Conservation (phyloP, 176 grass and related monocot species). For the Oryza nivara region DNA sequence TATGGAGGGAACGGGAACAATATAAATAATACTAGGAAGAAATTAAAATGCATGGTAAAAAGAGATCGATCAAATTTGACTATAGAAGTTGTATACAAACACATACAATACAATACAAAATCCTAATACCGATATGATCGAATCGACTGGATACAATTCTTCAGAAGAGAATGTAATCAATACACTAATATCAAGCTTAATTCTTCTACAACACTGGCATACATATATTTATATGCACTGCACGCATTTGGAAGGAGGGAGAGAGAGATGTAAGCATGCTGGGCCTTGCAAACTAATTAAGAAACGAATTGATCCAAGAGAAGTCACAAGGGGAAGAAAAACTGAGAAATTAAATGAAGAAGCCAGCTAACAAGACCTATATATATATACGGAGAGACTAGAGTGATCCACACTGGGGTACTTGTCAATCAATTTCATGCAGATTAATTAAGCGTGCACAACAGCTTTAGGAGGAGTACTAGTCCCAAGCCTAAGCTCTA, state of each 20-base stretch:
- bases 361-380: not conserved
- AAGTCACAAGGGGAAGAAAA: conserved; percentile 11
- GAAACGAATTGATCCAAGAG: conserved; percentile 19
- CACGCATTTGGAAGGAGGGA: not conserved
- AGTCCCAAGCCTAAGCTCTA: conserved; percentile 73
- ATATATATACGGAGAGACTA: not conserved
- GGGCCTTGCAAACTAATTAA: conserved; percentile 20
- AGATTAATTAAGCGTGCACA: conserved; percentile 17
- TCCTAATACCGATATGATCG: not conserved
- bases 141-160: conserved; percentile 7
- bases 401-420: not conserved
- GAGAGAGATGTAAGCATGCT: not conserved
- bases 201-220: conserved; percentile 11
- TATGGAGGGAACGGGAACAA: not conserved
- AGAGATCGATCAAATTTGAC: not conserved
- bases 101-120: not conserved
- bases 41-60: not conserved
- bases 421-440: conserved; percentile 10
- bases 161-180: not conserved
- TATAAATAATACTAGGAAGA: not conserved
- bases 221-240: not conserved
- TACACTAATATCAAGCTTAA: not conserved
- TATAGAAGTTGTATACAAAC: not conserved
- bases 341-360: not conserved
- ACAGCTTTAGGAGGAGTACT: conserved; percentile 54